Evolutionary conservation across 768 basidiomycete species (phyloP).

Genomic region (Galerina sulciceps): DNA sequence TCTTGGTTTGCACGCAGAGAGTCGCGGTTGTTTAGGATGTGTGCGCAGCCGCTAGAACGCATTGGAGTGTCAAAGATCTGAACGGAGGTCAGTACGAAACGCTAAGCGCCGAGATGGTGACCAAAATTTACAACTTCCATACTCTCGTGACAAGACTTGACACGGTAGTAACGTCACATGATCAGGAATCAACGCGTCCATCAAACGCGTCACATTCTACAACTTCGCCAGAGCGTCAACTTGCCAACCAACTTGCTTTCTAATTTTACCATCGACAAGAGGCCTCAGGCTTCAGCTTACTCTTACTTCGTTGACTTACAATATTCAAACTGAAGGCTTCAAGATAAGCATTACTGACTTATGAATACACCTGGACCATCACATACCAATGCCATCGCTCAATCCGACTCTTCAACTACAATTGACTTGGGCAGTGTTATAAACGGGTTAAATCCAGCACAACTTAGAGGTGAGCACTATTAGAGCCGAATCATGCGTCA

Average conservation of each 20-base stretch:
- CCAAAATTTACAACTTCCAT: no score
- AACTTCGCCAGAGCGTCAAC: background rate
- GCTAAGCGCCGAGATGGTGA: no score
- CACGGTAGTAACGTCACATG: slow-evolving; percentile 8
- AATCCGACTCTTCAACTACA: background rate
- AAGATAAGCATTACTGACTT: background rate
- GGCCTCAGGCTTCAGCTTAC: background rate
- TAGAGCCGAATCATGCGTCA: background rate
- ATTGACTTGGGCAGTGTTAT: background rate
- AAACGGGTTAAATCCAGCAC: slow-evolving; percentile 13
- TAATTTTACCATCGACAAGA: background rate
- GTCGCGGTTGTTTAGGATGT: no score
- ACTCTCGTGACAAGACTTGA: background rate
- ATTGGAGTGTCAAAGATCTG: no score
- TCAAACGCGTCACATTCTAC: slow-evolving; percentile 2
- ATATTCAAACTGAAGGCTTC: no score
- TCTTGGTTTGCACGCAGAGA: no score
- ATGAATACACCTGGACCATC: slow-evolving; percentile 3
- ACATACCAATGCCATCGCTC: background rate
- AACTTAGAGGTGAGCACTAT: slow-evolving; percentile 13
- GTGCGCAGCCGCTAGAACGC: no score
- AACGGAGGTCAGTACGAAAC: no score
- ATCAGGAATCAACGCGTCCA: slow-evolving; percentile 4
- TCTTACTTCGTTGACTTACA: background rate
- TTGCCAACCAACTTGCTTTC: background rate